Base-by-base conservation (phyloP, 805 yeast genomes). In the Saccharomycopsis fibuligera region DNA sequence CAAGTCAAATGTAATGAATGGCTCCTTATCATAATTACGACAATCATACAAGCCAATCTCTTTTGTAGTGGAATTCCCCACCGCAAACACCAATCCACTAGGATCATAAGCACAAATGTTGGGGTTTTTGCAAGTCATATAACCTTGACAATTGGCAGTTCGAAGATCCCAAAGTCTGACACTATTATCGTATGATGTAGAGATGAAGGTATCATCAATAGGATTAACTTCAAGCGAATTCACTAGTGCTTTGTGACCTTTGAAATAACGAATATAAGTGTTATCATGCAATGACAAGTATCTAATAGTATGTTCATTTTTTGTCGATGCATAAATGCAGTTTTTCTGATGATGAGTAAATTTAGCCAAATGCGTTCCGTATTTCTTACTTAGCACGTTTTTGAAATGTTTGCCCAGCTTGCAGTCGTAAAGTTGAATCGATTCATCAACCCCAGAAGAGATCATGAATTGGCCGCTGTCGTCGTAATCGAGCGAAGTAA, bases 81-180 rank as follows among this genome's bases (percentile, higher is more conserved):
- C 73, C 0, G 87, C 96, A 64, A 88, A 81, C 0, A 90, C 84
- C 6, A 81, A 67, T 1, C 96, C 96, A 35, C 85, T 76, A 1
- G 96, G 93, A 65, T 91, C 98, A 56, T 80, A 77, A 0, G 93
- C 85, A 10, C 83, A 69, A 24, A 79, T 64, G 3, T 74, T 65
- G 8, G 86, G 80, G 12, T 73, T 70, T 14, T 78, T 74, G 33
- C 76, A 70, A 21, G 76, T 78, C 22, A 81, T 60, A 3, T 74
- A 65, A 0, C 95, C 93, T 50, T 77, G 81, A 17, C 84, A 76
- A 49, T 76, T 72, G 1, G 86, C 70, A 0, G 83, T 70, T 56
- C 91, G 69, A 23, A 85, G 62, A 65, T 93, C 98, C 99, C 99
- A 93, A 5, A 86, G 56, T 54, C 93, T 77, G 1, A 89, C 85